Evolutionary conservation across 2,329 filamentous ascomycete genomes (phyloP).

Genomic region (Akanthomyces lecanii): DNA sequence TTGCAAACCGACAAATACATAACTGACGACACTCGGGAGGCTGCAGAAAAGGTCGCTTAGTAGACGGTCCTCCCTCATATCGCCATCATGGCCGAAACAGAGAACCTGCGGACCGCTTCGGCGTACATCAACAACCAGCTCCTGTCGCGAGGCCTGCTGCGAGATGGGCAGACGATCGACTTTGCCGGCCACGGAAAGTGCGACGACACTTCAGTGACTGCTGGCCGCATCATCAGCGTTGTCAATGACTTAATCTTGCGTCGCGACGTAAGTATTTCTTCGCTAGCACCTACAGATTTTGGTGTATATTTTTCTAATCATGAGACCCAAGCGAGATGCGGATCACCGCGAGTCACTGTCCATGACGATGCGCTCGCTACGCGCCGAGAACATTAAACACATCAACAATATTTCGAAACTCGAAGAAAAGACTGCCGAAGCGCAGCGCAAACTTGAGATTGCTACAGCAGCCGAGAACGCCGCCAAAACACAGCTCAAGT

Average conservation of each 20-base stretch:
- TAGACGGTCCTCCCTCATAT: not conserved
- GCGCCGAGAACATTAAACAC: constrained; percentile 70
- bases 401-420: constrained; percentile 62
- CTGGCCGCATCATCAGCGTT: constrained; percentile 84
- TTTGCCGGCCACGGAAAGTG: constrained; percentile 69
- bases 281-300: not conserved
- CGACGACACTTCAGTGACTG: constrained; percentile 55
- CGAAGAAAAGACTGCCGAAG: constrained; percentile 49
- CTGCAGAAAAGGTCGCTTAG: not conserved
- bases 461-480: constrained; percentile 68
- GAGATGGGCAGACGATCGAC: constrained; percentile 71
- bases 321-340: constrained; percentile 66
- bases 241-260: constrained; percentile 90
- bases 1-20: not conserved
- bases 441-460: constrained; percentile 51
- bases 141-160: constrained; percentile 59
- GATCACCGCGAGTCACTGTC: constrained; percentile 83
- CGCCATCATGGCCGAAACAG: constrained; percentile 49
- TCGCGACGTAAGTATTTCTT: constrained; percentile 64
- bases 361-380: constrained; percentile 69
- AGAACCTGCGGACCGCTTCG: constrained; percentile 63
- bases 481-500: constrained; percentile 64
- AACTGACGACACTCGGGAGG: not conserved
- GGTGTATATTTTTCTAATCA: constrained; percentile 16
- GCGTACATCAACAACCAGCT: constrained; percentile 71